Base-by-base conservation (phyloP, 768 basidiomycete genomes). In the Asterophora parasitica region DNA sequence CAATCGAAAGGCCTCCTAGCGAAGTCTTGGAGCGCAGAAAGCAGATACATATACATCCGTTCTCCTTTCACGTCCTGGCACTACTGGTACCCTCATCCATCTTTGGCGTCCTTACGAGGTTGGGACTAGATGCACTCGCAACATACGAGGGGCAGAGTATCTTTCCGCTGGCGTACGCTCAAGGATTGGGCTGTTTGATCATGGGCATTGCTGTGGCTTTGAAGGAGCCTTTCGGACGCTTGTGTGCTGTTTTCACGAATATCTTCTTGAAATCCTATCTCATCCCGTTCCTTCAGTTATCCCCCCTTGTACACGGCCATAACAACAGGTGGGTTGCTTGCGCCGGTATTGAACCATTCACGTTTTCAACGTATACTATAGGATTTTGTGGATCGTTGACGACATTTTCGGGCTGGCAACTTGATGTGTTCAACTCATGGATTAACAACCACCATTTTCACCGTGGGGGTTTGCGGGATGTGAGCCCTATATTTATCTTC, bases 371-470 rank as follows among this genome's bases (percentile, higher is more conserved):
- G 12, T 11, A 23, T 12, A n/a, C n/a, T 34, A n/a, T n/a, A 85
- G 93, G 92, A 11, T 92, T 97, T 65, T 98, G 96, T 61, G 96
- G 95, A 3, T 95, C 92, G 1, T 66, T 98, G 57, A 99, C 96
- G 8, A 97, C 93, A 2, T 98, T 98, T 71, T 96, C 94, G 12
- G 79, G 84, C 31, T 98, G 96, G 96, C 91, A 97, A 65, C 61
- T 89, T 8, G 90, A 94, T 51, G 66, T 92, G 0, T 98, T 95
- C 59, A 65, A 76, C 44, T 87, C 92, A 0, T 98, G 93, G 82
- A 72, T 85, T 0, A 91, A 97, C 61, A 66, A 75, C 2, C 69
- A 70, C 30, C 64, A 70, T 8, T 76, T 73, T 39, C 62, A 73
- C 46, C 77, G 85, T 40, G 72, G 75, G 42, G 83, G 89, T 43